Evolutionary conservation across 192 early-diverging fungal genomes (phyloP), one percentile per base, ranked within the genome.

Genomic region (Gonapodya prolifera): DNA sequence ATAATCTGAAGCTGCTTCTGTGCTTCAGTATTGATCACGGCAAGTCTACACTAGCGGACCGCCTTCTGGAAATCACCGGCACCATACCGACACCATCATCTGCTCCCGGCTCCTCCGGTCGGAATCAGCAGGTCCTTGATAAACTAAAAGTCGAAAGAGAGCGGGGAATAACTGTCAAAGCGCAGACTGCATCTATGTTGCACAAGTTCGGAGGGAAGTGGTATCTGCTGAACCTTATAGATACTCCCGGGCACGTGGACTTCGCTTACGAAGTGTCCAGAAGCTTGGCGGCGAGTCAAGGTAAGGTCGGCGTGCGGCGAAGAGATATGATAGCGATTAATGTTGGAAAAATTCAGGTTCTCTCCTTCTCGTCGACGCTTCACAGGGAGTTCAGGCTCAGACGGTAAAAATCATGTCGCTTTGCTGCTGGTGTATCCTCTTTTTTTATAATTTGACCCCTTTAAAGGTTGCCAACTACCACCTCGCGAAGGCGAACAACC

Each of bases 121-220:
- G 83, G 33, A 93, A 94, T 79, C 93, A 93, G 78, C 97, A 98
- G 80, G 94, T 99, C 1, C 82, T 99, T 34, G 97, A 99, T 76
- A 99, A 96, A 83, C 87, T 99, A 0, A 94, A 93, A 80, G 96
- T 98, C 1, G 97, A 99, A 79, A 84, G 94, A 0, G 96, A 98
- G 78, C 88, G 97, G 35, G 97, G 97, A 30, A 99, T 99, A 75
- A 99, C 97, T 2, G 95, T 99, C 74, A 99, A 99, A 82, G 97
- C 97, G 28, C 95, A 97, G 89, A 93, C 92, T 34, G 93, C 89
- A 2, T 96, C 95, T 36, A 97, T 98, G 97, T 92, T 98, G 80
- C 95, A 95, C 80, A 86, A 86, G 16, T 85, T 94, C 83, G 89
- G 91, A 71, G 93, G 91, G 2, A 79, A 93, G 69, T 79, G 87